Evolutionary conservation across 1,284 basidiomycete species (phyloP).

Genomic region (Marasmius tenuissimus): DNA sequence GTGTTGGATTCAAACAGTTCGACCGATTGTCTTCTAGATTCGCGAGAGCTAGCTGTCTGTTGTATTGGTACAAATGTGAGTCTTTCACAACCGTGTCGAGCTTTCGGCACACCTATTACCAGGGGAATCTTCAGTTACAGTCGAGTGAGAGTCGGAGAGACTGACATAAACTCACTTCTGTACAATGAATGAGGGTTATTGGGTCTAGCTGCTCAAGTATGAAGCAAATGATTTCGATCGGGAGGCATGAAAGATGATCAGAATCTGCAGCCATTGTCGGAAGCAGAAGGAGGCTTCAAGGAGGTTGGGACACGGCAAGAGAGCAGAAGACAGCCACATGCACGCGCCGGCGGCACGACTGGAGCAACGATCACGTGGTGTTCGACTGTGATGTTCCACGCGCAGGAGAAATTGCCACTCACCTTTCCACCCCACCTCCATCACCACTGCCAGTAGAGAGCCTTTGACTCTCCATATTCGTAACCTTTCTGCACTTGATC

Average conservation of each 20-base stretch:
- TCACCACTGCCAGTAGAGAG: too few relatives aligned
- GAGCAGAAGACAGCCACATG: not conserved
- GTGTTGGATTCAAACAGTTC: slow-evolving; percentile 1
- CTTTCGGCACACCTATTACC: slow-evolving; percentile 8
- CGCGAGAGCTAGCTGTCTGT: slow-evolving; percentile 12
- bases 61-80: slow-evolving; percentile 15
- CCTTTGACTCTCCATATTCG: not conserved
- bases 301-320: not conserved
- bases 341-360: not conserved
- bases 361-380: slow-evolving; percentile 10
- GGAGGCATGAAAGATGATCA: not conserved
- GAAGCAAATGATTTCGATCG: not conserved
- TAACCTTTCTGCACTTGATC: not conserved
- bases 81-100: slow-evolving; percentile 1
- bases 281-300: slow-evolving; percentile 1
- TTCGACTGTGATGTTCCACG: not conserved
- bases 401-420: not conserved
- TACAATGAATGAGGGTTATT: slow-evolving; percentile 1
- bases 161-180: not conserved
- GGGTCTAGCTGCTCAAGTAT: not conserved
- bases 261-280: slow-evolving; percentile 11
- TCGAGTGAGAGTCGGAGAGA: not conserved
- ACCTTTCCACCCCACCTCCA: not conserved
- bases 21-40: slow-evolving; percentile 15
- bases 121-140: not conserved